These are phyloP conservation scores for Caryopteris hybrid DNA, from an alignment of 305 asterid species.

Conservation along the genomic window DNA sequence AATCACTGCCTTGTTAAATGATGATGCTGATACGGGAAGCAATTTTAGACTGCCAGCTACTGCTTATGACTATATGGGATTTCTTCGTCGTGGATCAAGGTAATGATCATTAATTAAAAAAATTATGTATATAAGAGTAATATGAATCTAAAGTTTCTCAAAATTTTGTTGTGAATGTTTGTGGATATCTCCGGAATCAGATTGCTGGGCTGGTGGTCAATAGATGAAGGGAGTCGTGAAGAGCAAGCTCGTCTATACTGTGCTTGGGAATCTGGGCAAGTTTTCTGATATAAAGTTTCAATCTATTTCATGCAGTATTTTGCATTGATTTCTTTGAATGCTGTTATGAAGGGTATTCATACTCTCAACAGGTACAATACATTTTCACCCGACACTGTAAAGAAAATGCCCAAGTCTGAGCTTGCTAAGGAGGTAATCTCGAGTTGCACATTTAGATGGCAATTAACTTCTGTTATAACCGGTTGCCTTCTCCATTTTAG, in stretches of 20 bases:
- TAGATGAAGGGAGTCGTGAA: slow-evolving; percentile 90
- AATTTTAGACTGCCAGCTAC: slow-evolving; percentile 48
- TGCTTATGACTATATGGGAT: slow-evolving; percentile 65
- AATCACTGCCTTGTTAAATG: slow-evolving; percentile 28
- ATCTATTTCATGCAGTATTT: too few relatives aligned
- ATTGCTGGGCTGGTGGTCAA: slow-evolving; percentile 96
- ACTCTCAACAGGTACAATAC: slow-evolving; percentile 61
- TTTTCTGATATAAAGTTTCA: background rate
- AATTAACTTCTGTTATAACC: background rate
- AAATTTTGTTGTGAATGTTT: background rate
- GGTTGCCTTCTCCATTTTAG: background rate
- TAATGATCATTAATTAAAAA: slow-evolving; percentile 16
- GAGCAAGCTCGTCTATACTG: slow-evolving; percentile 86
- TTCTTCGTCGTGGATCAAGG: slow-evolving; percentile 87
- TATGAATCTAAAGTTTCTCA: background rate
- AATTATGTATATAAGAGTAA: too few relatives aligned
- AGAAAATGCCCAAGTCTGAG: slow-evolving; percentile 84
- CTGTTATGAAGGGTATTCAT: too few relatives aligned
- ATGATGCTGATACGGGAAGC: slow-evolving; percentile 51
- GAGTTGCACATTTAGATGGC: too few relatives aligned
- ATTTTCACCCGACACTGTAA: slow-evolving; percentile 80
- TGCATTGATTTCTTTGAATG: too few relatives aligned
- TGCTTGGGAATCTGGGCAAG: slow-evolving; percentile 67
- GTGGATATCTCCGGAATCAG: slow-evolving; percentile 33
- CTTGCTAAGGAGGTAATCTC: slow-evolving; percentile 75